A percentile compares a stretch with the other conserved stretches of the same genome.
Evolutionary conservation across 1,284 basidiomycete genomes (phyloP).

Genomic region (Paramarasmius palmivorus): DNA sequence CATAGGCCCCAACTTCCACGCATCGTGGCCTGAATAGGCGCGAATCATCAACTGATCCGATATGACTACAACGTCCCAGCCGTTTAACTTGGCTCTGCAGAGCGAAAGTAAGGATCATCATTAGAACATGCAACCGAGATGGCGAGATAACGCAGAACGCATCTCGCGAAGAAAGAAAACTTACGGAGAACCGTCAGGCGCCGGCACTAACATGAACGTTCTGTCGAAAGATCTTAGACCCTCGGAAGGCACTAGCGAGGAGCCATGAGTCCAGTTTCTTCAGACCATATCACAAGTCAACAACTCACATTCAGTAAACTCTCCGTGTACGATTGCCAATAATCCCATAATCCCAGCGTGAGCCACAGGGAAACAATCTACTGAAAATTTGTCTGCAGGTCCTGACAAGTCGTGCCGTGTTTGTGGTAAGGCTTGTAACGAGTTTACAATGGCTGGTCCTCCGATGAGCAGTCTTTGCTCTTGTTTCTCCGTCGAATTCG

Average conservation of each 20-base stretch:
- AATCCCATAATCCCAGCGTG: conserved; percentile 64
- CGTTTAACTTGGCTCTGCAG: conserved; percentile 71
- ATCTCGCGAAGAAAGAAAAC: conserved; percentile 32
- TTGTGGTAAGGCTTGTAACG: conserved; percentile 65
- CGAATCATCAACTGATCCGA: conserved; percentile 88
- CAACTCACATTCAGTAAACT: conserved; percentile 86
- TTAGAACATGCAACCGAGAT: background rate
- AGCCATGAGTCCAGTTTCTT: conserved; percentile 6
- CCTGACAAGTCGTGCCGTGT: conserved; percentile 81
- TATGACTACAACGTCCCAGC: conserved; percentile 90
- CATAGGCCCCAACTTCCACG: conserved; percentile 76
- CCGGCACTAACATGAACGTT: conserved; percentile 85
- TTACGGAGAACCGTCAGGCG: conserved; percentile 78
- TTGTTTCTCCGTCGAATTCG: conserved; percentile 61
- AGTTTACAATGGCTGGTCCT: conserved; percentile 63
- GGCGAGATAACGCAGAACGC: no score
- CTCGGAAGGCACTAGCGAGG: conserved; percentile 45
- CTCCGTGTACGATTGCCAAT: conserved; percentile 87
- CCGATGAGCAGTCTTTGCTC: conserved; percentile 76
- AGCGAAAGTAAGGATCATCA: conserved; percentile 14
- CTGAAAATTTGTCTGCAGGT: conserved; percentile 79
- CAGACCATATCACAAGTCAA: no score
- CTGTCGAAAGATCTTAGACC: conserved; percentile 93
- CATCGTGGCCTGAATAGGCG: conserved; percentile 78
- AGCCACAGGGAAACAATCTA: conserved; percentile 85